These are phyloP conservation scores for Scleroderma citrinum DNA, from an alignment of 768 basidiomycete species.

Conservation along the genomic window DNA sequence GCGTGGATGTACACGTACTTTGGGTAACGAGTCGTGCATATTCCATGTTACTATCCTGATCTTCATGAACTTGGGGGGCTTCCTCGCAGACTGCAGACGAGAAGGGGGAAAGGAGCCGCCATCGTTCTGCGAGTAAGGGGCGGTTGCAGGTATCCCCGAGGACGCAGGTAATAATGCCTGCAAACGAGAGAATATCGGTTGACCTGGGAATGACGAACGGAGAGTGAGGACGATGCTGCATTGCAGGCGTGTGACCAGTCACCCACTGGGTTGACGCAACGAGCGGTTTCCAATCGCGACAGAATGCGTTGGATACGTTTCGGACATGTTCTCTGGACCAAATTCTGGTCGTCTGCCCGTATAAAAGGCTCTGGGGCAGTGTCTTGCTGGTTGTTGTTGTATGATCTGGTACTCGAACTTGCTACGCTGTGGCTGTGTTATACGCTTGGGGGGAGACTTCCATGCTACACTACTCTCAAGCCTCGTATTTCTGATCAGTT, in stretches of 20 bases:
- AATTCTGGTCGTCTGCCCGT: not conserved
- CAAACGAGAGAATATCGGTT: slow-evolving; percentile 43
- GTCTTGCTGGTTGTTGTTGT: not conserved
- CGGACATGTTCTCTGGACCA: not conserved
- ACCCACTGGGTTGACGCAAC: slow-evolving; percentile 5
- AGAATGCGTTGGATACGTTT: not conserved
- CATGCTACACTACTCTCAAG: too few species aligned
- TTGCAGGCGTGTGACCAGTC: not conserved
- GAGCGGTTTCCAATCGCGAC: slow-evolving; percentile 10
- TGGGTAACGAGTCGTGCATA: slow-evolving; percentile 79
- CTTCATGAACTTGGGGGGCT: slow-evolving; percentile 47
- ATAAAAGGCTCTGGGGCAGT: not conserved
- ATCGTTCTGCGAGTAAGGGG: slow-evolving; percentile 16
- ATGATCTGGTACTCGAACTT: not conserved
- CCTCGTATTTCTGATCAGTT: too few species aligned
- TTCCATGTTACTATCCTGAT: slow-evolving; percentile 75
- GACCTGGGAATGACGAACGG: slow-evolving; percentile 16
- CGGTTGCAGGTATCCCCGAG: slow-evolving; percentile 17
- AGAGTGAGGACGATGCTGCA: slow-evolving; percentile 1
- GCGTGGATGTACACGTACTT: slow-evolving; percentile 35
- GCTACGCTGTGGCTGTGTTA: too few species aligned
- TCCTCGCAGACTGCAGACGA: slow-evolving; percentile 18
- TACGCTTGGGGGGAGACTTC: too few species aligned
- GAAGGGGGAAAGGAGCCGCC: slow-evolving; percentile 16
- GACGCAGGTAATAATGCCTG: slow-evolving; percentile 46